A percentile compares a stretch with the other conserved stretches of the same genome.
These are phyloP conservation scores for Pseudopithomyces maydicus DNA, from an alignment of 2,329 filamentous ascomycete species.

Conservation along the genomic window DNA sequence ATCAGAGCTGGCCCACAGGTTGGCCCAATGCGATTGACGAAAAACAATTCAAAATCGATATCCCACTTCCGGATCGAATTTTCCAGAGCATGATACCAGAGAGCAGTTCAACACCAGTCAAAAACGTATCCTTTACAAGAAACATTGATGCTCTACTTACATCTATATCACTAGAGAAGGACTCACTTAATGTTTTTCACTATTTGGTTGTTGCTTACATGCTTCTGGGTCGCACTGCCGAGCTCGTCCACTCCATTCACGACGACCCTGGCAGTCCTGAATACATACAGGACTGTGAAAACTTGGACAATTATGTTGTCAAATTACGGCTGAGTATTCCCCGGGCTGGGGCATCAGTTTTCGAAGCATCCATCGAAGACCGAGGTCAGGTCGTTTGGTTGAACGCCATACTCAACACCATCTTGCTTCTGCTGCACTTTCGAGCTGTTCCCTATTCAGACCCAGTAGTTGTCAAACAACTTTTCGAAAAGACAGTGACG, in stretches of 20 bases:
- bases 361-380: slow-evolving; percentile 23
- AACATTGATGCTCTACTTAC: slow-evolving; percentile 28
- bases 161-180: slow-evolving; percentile 9
- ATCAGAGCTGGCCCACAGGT: slow-evolving; percentile 31
- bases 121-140: slow-evolving; percentile 25
- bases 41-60: slow-evolving; percentile 36
- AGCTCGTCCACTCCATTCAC: slow-evolving; percentile 36
- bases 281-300: slow-evolving; percentile 27
- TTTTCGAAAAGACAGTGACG: slow-evolving; percentile 23
- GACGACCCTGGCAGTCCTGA: slow-evolving; percentile 24
- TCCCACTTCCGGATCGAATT: slow-evolving; percentile 26
- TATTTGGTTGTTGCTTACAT: slow-evolving; percentile 32
- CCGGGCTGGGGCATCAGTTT: slow-evolving; percentile 24
- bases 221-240: slow-evolving; percentile 32
- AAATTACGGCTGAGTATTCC: slow-evolving; percentile 36
- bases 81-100: slow-evolving; percentile 28
- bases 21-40: slow-evolving; percentile 37
- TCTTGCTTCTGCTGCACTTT: slow-evolving; percentile 32
- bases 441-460: slow-evolving; percentile 9
- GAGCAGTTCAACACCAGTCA: background rate
- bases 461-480: background rate
- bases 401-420: slow-evolving; percentile 27
- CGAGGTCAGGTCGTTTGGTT: slow-evolving; percentile 33
- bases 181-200: slow-evolving; percentile 26
- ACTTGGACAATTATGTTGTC: slow-evolving; percentile 29